Percentiles rank a stretch among this genome's conserved stretches.
phyloP scores from a whole-genome alignment of 257 asterid genomes.

The Nicotiana attenuata region DNA sequence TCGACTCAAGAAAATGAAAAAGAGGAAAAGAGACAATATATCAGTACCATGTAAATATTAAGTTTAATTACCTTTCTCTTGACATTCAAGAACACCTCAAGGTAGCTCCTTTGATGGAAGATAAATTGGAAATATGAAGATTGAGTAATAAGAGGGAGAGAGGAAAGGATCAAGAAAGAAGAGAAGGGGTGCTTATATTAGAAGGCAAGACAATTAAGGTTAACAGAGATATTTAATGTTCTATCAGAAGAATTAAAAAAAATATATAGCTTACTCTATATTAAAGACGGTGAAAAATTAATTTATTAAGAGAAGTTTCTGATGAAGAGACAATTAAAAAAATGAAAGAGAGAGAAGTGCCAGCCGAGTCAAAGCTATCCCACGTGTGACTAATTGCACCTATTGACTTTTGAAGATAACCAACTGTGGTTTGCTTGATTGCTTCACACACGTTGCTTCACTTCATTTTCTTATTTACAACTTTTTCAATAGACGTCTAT shows the following conservation, averaged over 20 bases:
- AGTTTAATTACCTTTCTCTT: constrained; percentile 52
- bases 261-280: not conserved
- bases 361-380: constrained; percentile 35
- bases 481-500: too few relatives aligned
- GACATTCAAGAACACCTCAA: constrained; percentile 48
- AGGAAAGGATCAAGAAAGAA: constrained; percentile 4
- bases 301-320: not conserved
- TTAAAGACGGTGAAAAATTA: not conserved
- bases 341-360: constrained; percentile 28
- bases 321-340: not conserved
- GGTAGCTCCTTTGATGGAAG: not conserved
- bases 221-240: not conserved
- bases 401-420: constrained; percentile 58
- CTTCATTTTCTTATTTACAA: too few relatives aligned
- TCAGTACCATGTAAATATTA: not conserved
- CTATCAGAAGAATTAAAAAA: not conserved
- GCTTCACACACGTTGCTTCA: constrained; percentile 19
- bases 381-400: constrained; percentile 58
- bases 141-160: not conserved
- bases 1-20: too few relatives aligned
- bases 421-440: constrained; percentile 17
- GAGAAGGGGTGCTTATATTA: constrained; percentile 22
- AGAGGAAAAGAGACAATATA: too few relatives aligned
- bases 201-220: constrained; percentile 20
- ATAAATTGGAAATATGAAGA: not conserved